A percentile compares a stretch with the other conserved stretches of the same genome.
These are phyloP conservation scores for Ophiostoma perfectum DNA, from an alignment of 2,329 filamentous ascomycete genomes.

Conservation along the genomic window DNA sequence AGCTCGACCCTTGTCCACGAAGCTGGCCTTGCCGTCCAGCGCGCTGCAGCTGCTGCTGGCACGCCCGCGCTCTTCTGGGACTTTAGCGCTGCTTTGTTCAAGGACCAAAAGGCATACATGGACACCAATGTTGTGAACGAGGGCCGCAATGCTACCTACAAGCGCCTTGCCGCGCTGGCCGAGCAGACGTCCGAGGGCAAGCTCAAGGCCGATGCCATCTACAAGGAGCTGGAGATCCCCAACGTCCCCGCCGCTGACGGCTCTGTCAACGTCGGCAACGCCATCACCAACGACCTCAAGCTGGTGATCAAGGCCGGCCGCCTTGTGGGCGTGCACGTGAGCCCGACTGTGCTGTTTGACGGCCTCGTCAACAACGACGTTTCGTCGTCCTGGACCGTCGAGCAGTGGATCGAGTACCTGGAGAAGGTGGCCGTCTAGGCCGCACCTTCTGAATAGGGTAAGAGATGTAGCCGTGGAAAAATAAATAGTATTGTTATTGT, in stretches of 20 bases:
- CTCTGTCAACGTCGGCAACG: slow-evolving; percentile 70
- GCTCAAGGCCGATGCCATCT: slow-evolving; percentile 65
- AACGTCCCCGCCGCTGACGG: slow-evolving; percentile 64
- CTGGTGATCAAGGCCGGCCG: slow-evolving; percentile 73
- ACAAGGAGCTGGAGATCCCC: slow-evolving; percentile 61
- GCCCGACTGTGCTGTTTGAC: slow-evolving; percentile 84
- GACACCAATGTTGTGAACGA: slow-evolving; percentile 81
- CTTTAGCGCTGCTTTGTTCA: slow-evolving; percentile 64
- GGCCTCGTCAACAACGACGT: slow-evolving; percentile 76
- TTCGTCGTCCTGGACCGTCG: slow-evolving; percentile 68
- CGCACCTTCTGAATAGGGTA: too few species aligned
- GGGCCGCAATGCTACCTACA: slow-evolving; percentile 77
- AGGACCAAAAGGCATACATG: slow-evolving; percentile 70
- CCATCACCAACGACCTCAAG: slow-evolving; percentile 80
- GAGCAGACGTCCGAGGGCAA: slow-evolving; percentile 60
- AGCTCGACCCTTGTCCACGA: slow-evolving; percentile 77
- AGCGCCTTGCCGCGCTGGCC: slow-evolving; percentile 70
- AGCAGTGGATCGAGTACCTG: slow-evolving; percentile 85
- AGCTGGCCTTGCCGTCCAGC: slow-evolving; percentile 74
- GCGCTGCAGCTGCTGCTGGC: slow-evolving; percentile 40
- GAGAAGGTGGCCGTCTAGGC: slow-evolving; percentile 46
- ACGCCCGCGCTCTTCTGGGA: slow-evolving; percentile 68
- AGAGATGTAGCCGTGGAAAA: neutral
- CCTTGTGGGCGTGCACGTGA: slow-evolving; percentile 79
- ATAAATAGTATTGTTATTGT: too few species aligned